Percentiles rank a stretch among this genome's conserved stretches.
phyloP scores from a whole-genome alignment of 495 filamentous ascomycete genomes.

The Trichoderma reesei region DNA sequence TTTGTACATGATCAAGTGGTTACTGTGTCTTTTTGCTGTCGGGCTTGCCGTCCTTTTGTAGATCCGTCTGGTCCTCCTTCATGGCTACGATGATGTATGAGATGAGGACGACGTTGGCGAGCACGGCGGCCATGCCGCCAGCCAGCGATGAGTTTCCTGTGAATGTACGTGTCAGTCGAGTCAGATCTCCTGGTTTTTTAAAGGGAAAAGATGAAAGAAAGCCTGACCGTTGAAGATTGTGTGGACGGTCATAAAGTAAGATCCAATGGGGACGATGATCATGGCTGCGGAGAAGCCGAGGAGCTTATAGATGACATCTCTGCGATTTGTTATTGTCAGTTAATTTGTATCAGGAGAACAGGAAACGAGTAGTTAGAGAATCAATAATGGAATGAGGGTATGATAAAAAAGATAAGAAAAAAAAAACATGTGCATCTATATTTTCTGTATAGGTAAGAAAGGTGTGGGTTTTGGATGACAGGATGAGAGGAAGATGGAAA shows the following conservation, averaged over 20 bases:
- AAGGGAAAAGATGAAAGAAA: neutral
- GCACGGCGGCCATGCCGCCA: constrained; percentile 72
- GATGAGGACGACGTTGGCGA: constrained; percentile 85
- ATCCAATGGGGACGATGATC: constrained; percentile 72
- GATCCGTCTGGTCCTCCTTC: constrained; percentile 70
- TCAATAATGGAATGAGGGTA: too few relatives aligned
- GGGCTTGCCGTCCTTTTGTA: constrained; percentile 40
- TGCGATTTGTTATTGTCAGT: too few relatives aligned
- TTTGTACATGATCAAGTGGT: neutral
- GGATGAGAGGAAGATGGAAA: constrained; percentile 1
- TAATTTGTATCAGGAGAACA: too few relatives aligned
- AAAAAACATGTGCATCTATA: constrained; percentile 11
- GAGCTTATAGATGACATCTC: constrained; percentile 81
- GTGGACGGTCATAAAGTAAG: constrained; percentile 75
- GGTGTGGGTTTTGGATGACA: too few relatives aligned
- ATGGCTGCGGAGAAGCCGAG: constrained; percentile 85
- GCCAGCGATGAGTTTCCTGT: constrained; percentile 80
- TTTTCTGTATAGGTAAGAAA: neutral
- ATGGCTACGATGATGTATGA: constrained; percentile 88
- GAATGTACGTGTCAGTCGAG: neutral
- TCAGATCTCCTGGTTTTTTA: neutral
- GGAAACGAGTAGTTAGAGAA: too few relatives aligned
- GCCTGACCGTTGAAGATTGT: constrained; percentile 63
- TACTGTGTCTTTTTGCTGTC: constrained; percentile 41
- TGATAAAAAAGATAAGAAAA: too few relatives aligned